Evolutionary conservation across 441 rosid genomes (phyloP).

Genomic region (Populus hybrid): DNA sequence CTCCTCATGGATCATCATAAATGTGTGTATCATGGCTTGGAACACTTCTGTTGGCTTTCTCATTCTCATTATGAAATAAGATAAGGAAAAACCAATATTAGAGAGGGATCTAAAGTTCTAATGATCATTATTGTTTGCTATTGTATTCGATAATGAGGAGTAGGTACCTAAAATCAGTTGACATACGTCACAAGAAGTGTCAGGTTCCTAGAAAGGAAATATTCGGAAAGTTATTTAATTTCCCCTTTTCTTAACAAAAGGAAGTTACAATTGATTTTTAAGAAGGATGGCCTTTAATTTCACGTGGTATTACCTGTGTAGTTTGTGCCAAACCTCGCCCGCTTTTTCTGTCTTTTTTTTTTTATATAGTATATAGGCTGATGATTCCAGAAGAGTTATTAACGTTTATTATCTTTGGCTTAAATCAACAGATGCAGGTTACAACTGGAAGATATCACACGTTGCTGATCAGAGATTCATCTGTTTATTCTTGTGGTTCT

Average conservation of each 20-base stretch:
- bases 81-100: neutral
- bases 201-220: neutral
- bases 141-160: neutral
- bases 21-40: neutral
- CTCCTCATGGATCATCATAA: neutral
- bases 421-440: slow-evolving; percentile 76
- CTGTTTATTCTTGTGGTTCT: slow-evolving; percentile 88
- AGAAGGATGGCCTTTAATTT: neutral
- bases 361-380: neutral
- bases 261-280: neutral
- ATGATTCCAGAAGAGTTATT: slow-evolving; percentile 10
- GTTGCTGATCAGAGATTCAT: slow-evolving; percentile 76
- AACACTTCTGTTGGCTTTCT: neutral
- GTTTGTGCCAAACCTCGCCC: neutral
- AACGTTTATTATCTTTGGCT: slow-evolving; percentile 13
- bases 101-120: slow-evolving; percentile 2
- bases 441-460: slow-evolving; percentile 94
- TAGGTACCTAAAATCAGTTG: neutral
- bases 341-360: neutral
- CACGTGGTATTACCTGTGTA: neutral
- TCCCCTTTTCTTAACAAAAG: neutral
- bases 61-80: slow-evolving; percentile 1
- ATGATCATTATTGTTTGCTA: neutral
- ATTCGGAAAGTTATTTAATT: neutral
- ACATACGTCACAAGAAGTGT: neutral